Evolutionary conservation across 2,329 filamentous ascomycete species (phyloP).

Genomic region (Talaromyces sp.): DNA sequence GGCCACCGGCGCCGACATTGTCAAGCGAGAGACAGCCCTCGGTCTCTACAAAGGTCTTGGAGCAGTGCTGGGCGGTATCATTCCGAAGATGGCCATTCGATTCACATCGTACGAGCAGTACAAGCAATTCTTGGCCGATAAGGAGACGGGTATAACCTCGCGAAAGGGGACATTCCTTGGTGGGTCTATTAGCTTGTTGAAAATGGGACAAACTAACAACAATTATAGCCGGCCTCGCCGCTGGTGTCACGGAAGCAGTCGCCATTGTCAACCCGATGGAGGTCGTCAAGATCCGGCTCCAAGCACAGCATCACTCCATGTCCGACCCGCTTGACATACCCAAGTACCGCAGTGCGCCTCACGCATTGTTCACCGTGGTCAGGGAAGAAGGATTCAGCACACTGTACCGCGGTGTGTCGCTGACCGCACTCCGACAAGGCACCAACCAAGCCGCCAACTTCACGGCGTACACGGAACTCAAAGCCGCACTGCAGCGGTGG

Average conservation of each 20-base stretch:
- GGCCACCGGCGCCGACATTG: conserved; percentile 77
- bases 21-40: conserved; percentile 82
- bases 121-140: conserved; percentile 73
- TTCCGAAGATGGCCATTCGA: conserved; percentile 98
- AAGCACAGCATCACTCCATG: conserved; percentile 97
- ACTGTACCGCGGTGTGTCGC: conserved; percentile 85
- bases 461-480: conserved; percentile 93
- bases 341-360: conserved; percentile 93
- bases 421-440: conserved; percentile 90
- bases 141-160: conserved; percentile 61
- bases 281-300: conserved; percentile 96
- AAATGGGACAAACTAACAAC: not conserved
- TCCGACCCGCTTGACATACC: conserved; percentile 92
- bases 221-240: conserved; percentile 69
- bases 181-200: conserved; percentile 38
- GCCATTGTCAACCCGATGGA: conserved; percentile 98
- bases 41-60: conserved; percentile 98
- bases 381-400: conserved; percentile 84
- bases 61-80: conserved; percentile 89
- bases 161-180: conserved; percentile 68
- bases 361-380: conserved; percentile 78
- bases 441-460: conserved; percentile 99
- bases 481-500: conserved; percentile 65
- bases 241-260: conserved; percentile 94
- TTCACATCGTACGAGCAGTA: conserved; percentile 97